These are phyloP conservation scores for Sugiyamaella marilandica DNA, from an alignment of 805 yeast species.

Conservation along the genomic window DNA sequence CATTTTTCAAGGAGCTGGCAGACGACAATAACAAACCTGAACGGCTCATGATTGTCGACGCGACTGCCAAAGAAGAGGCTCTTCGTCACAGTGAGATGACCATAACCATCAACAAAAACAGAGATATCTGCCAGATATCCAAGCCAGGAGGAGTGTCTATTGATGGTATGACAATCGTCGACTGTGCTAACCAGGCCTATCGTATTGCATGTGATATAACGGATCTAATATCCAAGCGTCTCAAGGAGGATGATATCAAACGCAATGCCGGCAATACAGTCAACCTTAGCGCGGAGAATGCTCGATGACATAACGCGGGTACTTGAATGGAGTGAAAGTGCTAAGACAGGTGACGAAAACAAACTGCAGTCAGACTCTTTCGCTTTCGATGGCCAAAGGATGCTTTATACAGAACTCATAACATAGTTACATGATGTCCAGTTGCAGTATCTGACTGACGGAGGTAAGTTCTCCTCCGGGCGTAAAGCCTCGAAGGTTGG, in stretches of 20 bases:
- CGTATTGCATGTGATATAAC: conserved; percentile 59
- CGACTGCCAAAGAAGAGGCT: conserved; percentile 70
- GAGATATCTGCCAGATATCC: conserved; percentile 84
- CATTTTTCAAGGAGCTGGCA: conserved; percentile 49
- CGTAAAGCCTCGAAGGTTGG: too few relatives aligned
- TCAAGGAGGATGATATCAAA: conserved; percentile 50
- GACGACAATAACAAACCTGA: conserved; percentile 8
- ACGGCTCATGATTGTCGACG: conserved; percentile 51
- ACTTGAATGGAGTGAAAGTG: too few relatives aligned
- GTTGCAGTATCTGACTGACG: too few relatives aligned
- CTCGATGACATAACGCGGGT: too few relatives aligned
- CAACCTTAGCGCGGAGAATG: conserved; percentile 29
- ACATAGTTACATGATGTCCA: too few relatives aligned
- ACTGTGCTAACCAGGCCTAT: conserved; percentile 64
- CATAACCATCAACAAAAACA: conserved; percentile 80
- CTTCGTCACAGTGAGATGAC: conserved; percentile 75
- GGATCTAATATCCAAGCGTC: conserved; percentile 50
- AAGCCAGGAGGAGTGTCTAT: conserved; percentile 89
- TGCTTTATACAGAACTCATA: too few relatives aligned
- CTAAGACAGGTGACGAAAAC: too few relatives aligned
- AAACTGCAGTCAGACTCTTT: too few relatives aligned
- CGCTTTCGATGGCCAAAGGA: too few relatives aligned
- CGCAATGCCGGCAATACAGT: conserved; percentile 41
- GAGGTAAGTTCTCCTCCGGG: too few relatives aligned
- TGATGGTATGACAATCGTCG: conserved; percentile 63